Base-by-base conservation (phyloP, 441 rosid species). In the Erodium trifolium region DNA sequence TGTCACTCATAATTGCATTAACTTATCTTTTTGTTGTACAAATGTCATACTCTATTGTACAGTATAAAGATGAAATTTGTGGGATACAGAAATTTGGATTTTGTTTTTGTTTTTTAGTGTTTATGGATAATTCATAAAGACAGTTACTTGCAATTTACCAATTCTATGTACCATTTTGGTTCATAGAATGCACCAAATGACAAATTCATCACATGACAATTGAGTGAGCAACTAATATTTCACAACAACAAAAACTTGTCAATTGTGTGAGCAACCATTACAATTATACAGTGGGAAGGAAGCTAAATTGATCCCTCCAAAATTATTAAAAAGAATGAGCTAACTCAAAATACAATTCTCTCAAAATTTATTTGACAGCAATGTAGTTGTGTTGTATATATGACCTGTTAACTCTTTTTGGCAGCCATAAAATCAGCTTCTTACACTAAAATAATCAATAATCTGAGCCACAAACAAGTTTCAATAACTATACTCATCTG, bases 271-370 rank as follows among this genome's bases (percentile, higher is more conserved):
- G 45, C 10, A 66, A 19, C 45, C 49, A 39, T 66, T 69, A 49
- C 62, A 66, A 23, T 72, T 7, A 14, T 43, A 45, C 10, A n/a
- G 11, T 39, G 63, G 63, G 13, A 57, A 3, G 43, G 18, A 68
- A 69, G 1, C 41, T 66, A 11, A 18, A 31, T 31, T 65, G 13
- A 47, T 51, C 41, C 49, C 63, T 72, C 65, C 47, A 68, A 66
- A 47, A 34, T 66, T 60, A 51, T 72, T 68, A 37, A n/a, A 69
- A 72, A 69, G 70, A 72, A 72, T 59, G 31, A 68, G 69, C 17
- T 65, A 66, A 66, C 66, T 59, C 23, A 31, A 31, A 60, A 60
- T 60, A 60, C n/a, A 39, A 18, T 60, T 12, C 45, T 34, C 45
- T 39, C 71, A 18, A 19, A 66, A 34, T 31, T 63, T 51, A 68